Evolutionary conservation across 345 rosid genomes (phyloP).

Genomic region (Gossypium herbaceum): DNA sequence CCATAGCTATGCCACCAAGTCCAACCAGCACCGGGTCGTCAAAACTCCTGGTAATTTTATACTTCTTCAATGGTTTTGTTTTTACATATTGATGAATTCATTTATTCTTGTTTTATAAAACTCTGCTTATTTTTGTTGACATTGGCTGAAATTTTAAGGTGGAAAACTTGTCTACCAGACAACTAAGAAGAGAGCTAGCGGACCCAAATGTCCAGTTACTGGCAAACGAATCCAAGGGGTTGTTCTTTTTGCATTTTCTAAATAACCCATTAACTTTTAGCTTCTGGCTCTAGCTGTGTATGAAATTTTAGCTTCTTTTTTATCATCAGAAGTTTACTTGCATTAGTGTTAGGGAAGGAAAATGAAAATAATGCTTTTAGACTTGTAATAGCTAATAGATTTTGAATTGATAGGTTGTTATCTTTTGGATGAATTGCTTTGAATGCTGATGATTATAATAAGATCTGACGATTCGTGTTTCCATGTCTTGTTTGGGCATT

Average conservation of each 20-base stretch:
- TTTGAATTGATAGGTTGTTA: background rate
- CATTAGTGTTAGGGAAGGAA: background rate
- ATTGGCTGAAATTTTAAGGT: conserved; percentile 33
- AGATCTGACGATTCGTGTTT: background rate
- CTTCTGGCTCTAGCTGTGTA: background rate
- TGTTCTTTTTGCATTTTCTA: background rate
- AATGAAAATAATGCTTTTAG: background rate
- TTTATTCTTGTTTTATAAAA: background rate
- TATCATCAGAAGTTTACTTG: background rate
- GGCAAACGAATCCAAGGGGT: conserved; percentile 18
- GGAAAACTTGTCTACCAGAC: conserved; percentile 48
- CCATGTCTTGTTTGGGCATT: too few species aligned
- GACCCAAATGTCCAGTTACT: conserved; percentile 18
- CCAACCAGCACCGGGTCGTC: conserved; percentile 86
- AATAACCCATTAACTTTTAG: background rate
- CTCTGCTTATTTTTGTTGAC: background rate
- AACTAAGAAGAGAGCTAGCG: conserved; percentile 16
- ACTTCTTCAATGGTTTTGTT: background rate
- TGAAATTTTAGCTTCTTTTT: background rate
- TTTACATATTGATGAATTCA: background rate
- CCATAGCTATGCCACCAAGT: conserved; percentile 91
- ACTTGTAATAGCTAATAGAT: too few species aligned
- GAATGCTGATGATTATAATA: background rate
- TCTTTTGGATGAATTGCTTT: background rate
- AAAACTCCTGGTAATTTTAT: conserved; percentile 65